Conservation (phyloP, 2,329 filamentous ascomycete species). For the Ophiostoma perfectum region DNA sequence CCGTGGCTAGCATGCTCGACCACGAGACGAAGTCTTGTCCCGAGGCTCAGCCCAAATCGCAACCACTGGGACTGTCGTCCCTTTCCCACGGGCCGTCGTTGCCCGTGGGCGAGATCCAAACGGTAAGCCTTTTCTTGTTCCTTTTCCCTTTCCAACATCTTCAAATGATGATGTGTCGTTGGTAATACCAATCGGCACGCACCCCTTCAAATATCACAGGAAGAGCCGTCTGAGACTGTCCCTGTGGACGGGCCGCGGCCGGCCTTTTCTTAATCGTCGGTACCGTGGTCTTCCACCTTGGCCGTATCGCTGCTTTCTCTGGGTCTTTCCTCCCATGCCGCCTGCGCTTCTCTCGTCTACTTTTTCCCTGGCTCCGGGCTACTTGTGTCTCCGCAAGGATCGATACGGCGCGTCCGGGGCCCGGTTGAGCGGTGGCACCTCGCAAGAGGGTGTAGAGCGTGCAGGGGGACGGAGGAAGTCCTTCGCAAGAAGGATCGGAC, state of each 20-base stretch:
- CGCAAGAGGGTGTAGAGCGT: neutral
- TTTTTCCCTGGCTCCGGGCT: neutral
- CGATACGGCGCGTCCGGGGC: conserved; percentile 14
- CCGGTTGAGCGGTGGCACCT: conserved; percentile 13
- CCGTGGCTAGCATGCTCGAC: too few relatives aligned
- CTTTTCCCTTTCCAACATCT: conserved; percentile 24
- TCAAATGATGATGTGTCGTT: conserved; percentile 29
- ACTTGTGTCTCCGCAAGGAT: conserved; percentile 19
- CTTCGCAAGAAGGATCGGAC: conserved; percentile 28
- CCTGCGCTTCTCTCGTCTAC: neutral
- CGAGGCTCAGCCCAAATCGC: too few relatives aligned
- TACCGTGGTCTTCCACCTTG: neutral
- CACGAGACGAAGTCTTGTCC: too few relatives aligned
- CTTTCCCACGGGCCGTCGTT: neutral
- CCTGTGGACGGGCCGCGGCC: conserved; percentile 20
- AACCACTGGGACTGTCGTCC: neutral
- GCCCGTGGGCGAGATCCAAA: neutral
- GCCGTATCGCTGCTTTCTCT: neutral
- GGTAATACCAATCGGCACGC: conserved; percentile 11
- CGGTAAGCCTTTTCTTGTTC: neutral
- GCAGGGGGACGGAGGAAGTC: neutral
- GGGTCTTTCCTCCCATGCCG: conserved; percentile 11
- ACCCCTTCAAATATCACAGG: conserved; percentile 35
- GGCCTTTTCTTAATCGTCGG: conserved; percentile 21
- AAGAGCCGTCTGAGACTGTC: conserved; percentile 41